phyloP scores from a whole-genome alignment of 139 green algal genomes.

The Mesotaenium endlicherianum region DNA sequence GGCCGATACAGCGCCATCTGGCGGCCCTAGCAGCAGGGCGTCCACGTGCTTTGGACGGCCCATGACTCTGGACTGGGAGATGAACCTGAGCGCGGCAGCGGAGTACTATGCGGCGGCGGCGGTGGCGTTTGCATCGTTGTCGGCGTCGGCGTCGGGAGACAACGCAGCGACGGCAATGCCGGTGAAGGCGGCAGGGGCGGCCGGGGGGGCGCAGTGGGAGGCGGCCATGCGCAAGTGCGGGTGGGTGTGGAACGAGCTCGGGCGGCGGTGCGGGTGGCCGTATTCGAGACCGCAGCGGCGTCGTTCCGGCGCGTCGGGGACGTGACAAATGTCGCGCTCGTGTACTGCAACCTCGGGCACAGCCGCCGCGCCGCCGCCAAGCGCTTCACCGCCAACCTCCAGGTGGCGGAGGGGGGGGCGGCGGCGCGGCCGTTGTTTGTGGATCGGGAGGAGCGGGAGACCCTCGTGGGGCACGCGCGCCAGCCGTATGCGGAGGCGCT shows the following conservation, averaged over 20 bases:
- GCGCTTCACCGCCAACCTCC: too few relatives aligned
- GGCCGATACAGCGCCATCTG: too few relatives aligned
- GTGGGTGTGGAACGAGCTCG: slow-evolving; percentile 36
- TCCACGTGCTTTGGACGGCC: slow-evolving; percentile 31
- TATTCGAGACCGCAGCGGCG: slow-evolving; percentile 5
- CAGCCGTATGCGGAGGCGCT: slow-evolving; percentile 24
- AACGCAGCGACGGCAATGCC: too few relatives aligned
- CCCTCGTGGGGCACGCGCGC: neutral
- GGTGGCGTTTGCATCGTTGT: slow-evolving; percentile 34
- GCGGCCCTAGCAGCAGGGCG: too few relatives aligned
- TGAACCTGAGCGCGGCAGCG: slow-evolving; percentile 37
- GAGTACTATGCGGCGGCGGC: slow-evolving; percentile 32
- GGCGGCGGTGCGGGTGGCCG: slow-evolving; percentile 12
- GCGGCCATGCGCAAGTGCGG: slow-evolving; percentile 12
- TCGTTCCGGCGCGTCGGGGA: slow-evolving; percentile 23
- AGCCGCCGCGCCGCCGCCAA: slow-evolving; percentile 23
- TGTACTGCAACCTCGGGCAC: slow-evolving; percentile 45
- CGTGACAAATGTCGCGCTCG: slow-evolving; percentile 22
- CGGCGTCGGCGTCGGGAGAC: too few relatives aligned
- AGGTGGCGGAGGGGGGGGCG: too few relatives aligned
- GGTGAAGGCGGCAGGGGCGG: neutral
- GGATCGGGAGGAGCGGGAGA: neutral
- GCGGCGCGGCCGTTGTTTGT: neutral
- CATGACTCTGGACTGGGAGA: slow-evolving; percentile 27
- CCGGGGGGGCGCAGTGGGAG: slow-evolving; percentile 19